A percentile compares a stretch with the other conserved stretches of the same genome.
These are phyloP conservation scores for Fusarium nurragi DNA, from an alignment of 2,329 filamentous ascomycete species.

Conservation along the genomic window DNA sequence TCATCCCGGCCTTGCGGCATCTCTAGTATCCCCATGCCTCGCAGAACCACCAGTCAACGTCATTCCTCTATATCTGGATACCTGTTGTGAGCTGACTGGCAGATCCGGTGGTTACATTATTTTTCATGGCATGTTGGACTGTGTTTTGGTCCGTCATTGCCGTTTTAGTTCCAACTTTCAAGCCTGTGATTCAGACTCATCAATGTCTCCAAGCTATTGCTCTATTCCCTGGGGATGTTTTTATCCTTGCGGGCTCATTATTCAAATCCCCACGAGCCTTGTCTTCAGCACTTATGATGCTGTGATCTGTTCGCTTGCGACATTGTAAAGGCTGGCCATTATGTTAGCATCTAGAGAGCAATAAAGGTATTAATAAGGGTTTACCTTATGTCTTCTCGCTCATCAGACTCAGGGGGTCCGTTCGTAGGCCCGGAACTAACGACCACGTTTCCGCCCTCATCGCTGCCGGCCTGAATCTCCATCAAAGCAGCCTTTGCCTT, in stretches of 20 bases:
- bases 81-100: slow-evolving; percentile 66
- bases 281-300: slow-evolving; percentile 68
- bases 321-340: slow-evolving; percentile 16
- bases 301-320: slow-evolving; percentile 49
- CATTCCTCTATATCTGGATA: slow-evolving; percentile 64
- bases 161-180: slow-evolving; percentile 71
- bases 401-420: slow-evolving; percentile 13
- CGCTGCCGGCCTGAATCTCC: slow-evolving; percentile 16
- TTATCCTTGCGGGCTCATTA: slow-evolving; percentile 73
- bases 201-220: slow-evolving; percentile 73
- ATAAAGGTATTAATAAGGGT: not conserved
- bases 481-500: slow-evolving; percentile 22
- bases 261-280: slow-evolving; percentile 71
- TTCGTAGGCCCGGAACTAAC: slow-evolving; percentile 30
- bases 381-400: slow-evolving; percentile 31
- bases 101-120: slow-evolving; percentile 68
- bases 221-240: slow-evolving; percentile 73
- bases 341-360: not conserved
- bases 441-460: slow-evolving; percentile 21
- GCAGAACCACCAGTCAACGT: slow-evolving; percentile 71
- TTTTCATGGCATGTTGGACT: slow-evolving; percentile 69
- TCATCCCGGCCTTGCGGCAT: slow-evolving; percentile 69
- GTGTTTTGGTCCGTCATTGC: slow-evolving; percentile 68
- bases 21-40: slow-evolving; percentile 67
- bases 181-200: slow-evolving; percentile 74